Evolutionary conservation across 2,329 filamentous ascomycete species (phyloP), one percentile per base, ranked within the genome.

Genomic region (Aspergillus tamarii): DNA sequence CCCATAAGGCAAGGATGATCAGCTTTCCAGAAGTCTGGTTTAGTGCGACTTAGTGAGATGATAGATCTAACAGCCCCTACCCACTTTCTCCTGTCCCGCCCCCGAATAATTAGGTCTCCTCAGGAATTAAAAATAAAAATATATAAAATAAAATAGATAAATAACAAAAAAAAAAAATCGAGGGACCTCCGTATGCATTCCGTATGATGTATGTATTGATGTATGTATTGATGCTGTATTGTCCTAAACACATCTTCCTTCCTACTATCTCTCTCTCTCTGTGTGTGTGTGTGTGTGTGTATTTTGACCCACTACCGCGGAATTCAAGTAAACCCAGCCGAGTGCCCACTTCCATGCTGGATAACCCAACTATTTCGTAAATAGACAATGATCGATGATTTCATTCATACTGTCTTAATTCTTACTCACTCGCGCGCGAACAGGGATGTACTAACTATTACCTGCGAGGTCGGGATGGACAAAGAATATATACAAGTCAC

Each of bases 21-120:
- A 65, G 67, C 67, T 73, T 75, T 74, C 73, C 74, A 74, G 69
- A 71, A 67, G 60, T 71, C 63, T 75, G 74, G 74, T 71, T 73
- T 74, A 75, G 73, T 74, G 71, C 60, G 62, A 70, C 64, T 72
- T 72, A 66, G 71, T 72, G 69, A 76, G 74, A 76, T 76, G 75
- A 77, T 76, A 77, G 75, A 77, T 77, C 74, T 76, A 69, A 73
- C 69, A 66, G 54, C 63, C 56, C 57, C 61, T 58, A 65, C 50
- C 62, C 64, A 46, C 62, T 52, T 64, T 66, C 56, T 66, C 61
- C 62, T 67, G 59, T 68, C 64, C 67, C 69, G 69, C 67, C 66
- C 67, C 65, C 65, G 56, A 66, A 55, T 55, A 55, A 57, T 57
- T 45, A 57, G 55, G 39, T 26, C 23, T 43, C 57, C 28, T 39